A percentile compares a stretch with the other conserved stretches of the same genome.
Conservation (phyloP, 2,329 filamentous ascomycete species). For the Colletotrichum sp. region DNA sequence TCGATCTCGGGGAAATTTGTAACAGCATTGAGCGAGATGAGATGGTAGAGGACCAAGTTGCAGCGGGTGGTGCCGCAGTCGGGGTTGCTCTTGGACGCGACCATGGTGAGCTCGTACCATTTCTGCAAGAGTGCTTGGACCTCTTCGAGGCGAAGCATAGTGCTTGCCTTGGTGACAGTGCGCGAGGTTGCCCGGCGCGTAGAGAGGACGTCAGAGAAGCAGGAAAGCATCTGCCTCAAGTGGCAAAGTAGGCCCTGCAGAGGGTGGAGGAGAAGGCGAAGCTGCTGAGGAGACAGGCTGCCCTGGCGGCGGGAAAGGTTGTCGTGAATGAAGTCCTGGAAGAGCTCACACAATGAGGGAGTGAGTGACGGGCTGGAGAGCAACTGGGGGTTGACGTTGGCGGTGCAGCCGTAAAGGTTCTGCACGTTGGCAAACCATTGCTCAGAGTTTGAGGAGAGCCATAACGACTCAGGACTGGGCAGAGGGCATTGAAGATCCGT, state of each 20-base stretch:
- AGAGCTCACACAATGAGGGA: constrained; percentile 67
- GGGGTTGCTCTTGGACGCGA: constrained; percentile 59
- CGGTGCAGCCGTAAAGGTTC: constrained; percentile 58
- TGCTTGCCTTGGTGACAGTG: constrained; percentile 63
- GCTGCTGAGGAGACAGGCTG: constrained; percentile 55
- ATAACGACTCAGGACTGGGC: constrained; percentile 65
- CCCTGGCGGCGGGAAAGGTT: constrained; percentile 57
- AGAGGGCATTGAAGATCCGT: constrained; percentile 70
- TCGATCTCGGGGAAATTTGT: constrained; percentile 73
- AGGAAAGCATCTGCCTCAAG: constrained; percentile 68
- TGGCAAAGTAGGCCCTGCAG: constrained; percentile 70
- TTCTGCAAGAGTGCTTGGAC: constrained; percentile 67
- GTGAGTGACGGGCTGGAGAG: constrained; percentile 57
- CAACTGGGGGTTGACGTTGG: constrained; percentile 55
- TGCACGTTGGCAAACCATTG: constrained; percentile 67
- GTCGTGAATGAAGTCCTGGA: constrained; percentile 71
- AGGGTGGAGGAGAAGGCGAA: constrained; percentile 72
- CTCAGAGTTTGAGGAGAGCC: constrained; percentile 62
- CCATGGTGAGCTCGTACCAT: constrained; percentile 71
- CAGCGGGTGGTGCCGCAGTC: constrained; percentile 65
- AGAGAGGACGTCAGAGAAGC: constrained; percentile 62
- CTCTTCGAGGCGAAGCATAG: constrained; percentile 66
- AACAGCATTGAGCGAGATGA: constrained; percentile 72
- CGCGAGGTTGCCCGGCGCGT: constrained; percentile 44
- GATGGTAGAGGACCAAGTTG: constrained; percentile 72